Evolutionary conservation across 2,329 filamentous ascomycete species (phyloP), one percentile per base, ranked within the genome.

Genomic region (Fusarium drepaniforme): DNA sequence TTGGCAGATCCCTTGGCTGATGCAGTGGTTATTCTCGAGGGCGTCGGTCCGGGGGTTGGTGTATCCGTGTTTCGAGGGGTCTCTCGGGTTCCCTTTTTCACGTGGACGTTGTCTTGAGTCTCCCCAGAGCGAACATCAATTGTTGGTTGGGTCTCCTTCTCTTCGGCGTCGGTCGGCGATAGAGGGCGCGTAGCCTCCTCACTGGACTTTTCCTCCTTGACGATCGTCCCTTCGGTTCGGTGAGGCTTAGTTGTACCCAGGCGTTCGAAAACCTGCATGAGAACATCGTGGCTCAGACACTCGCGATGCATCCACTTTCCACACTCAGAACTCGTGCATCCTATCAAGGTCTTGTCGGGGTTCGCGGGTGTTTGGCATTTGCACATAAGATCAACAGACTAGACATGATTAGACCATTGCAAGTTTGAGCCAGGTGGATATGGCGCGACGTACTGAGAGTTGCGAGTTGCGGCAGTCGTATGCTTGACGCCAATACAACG

Each of bases 401-500:
- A 67, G 30, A 18, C 23, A 30, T 4, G 16, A 78, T 82, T 80
- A 82, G 76, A 59, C 64, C 15, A 38, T 8, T 42, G 42, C 37
- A 16, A 49, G 11, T 28, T 9, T 33, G 64, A n/a, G 18, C 25
- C 11, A 53, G 21, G 15, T n/a, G 25, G 37, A 13, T 28, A 51
- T 46, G 21, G 44, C n/a, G 33, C 58, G 49, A 80, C 89, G 76
- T 85, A 92, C 90, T 61, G 90, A 91, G 28, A 92, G 85, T 73
- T 90, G 88, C 67, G 87, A 83, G 38, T 86, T 90, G 51, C 87
- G 84, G 64, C 89, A 86, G 75, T 93, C 89, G 35, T 90, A 88
- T 0, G 89, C 90, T 78, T 93, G 91, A 23, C 91, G 85, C 90
- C 91, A 93, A 78, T 92, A 93, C 5, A 92, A 82, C 16, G 86